Evolutionary conservation across 495 filamentous ascomycete genomes (phyloP).

Genomic region (Penicillium robsamsonii): DNA sequence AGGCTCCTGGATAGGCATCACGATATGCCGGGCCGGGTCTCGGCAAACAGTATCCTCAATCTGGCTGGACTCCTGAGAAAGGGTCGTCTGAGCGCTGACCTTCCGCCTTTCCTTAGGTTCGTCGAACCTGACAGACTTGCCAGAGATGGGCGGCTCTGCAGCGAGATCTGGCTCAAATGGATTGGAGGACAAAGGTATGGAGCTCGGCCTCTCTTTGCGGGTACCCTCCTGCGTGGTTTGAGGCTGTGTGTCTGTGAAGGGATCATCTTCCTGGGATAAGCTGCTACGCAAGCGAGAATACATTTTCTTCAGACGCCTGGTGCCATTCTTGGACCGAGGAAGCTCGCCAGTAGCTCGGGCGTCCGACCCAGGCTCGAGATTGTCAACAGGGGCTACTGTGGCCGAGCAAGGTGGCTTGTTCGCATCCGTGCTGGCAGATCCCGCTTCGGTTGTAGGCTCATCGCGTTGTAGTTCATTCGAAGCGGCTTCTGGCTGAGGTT

Average conservation of each 20-base stretch:
- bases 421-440: neutral
- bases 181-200: neutral
- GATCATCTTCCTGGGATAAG: constrained; percentile 10
- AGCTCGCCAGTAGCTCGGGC: constrained; percentile 1
- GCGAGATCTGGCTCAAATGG: neutral
- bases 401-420: neutral
- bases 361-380: neutral
- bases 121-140: constrained; percentile 1
- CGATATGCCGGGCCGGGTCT: constrained; percentile 26
- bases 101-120: constrained; percentile 20
- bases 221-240: neutral
- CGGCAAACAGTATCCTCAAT: constrained; percentile 34
- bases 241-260: neutral
- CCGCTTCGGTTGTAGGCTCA: neutral
- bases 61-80: constrained; percentile 31
- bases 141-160: neutral
- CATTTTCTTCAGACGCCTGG: constrained; percentile 16
- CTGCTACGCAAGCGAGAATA: constrained; percentile 13
- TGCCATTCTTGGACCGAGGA: constrained; percentile 9
- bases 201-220: neutral
- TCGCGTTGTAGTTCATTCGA: neutral
- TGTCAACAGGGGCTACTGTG: neutral
- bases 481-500: neutral
- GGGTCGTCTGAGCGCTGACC: constrained; percentile 29
- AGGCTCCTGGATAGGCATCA: constrained; percentile 20